Base-by-base conservation (phyloP, 2,329 filamentous ascomycete species). In the Phoma sp. region DNA sequence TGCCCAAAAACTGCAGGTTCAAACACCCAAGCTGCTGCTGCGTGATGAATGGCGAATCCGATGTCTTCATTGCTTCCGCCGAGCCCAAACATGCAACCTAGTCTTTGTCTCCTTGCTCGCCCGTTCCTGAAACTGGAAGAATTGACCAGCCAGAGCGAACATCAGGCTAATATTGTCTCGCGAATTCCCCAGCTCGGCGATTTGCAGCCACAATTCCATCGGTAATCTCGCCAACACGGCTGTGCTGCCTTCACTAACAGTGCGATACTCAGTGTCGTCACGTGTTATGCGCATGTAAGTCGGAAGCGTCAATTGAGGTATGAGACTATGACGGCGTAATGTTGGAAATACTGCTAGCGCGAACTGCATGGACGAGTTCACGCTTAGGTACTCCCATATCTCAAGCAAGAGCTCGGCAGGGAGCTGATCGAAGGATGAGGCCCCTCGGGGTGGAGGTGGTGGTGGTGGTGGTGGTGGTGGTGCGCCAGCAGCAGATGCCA, bases 321-420 rank as follows among this genome's bases (percentile, higher is more conserved):
- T 64, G 4, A 74, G 57, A 26, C 66, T 72, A 38, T 76, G 74
- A 12, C 67, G 65, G 43, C 72, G 69, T 6, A 82, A 68, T 3
- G 77, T 67, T 5, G 76, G 75, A 57, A 81, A 81, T 34, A 77
- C 73, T 40, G 78, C 78, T 28, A 82, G 73, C 2, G 76, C 77
- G 42, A 82, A 75, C 28, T 74, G 76, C 62, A 81, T 74, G 49
- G 77, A 78, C 6, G 77, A 69, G 7, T 75, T 67, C 5, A 74
- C 66, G 20, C 71, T 64, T 5, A 81, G 68, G 17, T 72, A 71
- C 15, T 75, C 62, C 52, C 80, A 71, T 14, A 83, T 78, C 34
- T 75, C 71, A 17, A 81, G 67, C 15, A 82, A 68, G 2, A 82
- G 72, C 62, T 83, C 80, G 2, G 74, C 67, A 2, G 80, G 80